A percentile compares a stretch with the other conserved stretches of the same genome.
Evolutionary conservation across 495 filamentous ascomycete species (phyloP).

Genomic region (Pyronema domesticum): DNA sequence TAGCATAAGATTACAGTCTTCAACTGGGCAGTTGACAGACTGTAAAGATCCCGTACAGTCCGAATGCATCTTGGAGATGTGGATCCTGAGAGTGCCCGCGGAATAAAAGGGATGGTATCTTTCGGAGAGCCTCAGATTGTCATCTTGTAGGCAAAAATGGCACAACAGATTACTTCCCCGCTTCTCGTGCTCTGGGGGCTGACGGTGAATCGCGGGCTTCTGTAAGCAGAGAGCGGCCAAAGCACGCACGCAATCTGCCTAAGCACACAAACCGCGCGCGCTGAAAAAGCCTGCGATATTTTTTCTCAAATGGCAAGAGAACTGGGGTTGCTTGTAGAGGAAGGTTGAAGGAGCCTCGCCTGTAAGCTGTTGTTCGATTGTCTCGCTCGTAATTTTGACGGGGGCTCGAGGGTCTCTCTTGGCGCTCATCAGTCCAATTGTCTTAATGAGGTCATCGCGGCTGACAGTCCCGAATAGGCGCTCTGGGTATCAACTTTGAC

Average conservation of each 20-base stretch:
- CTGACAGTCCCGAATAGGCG: not conserved
- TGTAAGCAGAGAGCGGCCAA: not conserved
- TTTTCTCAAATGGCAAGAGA: not conserved
- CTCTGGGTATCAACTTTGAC: conserved; percentile 5
- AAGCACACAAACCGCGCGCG: not conserved
- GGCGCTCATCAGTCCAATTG: conserved; percentile 4
- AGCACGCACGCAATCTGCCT: not conserved
- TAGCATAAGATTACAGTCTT: not conserved
- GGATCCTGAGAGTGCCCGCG: not conserved
- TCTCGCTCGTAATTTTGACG: not conserved
- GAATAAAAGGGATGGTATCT: not conserved
- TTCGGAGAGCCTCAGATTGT: not conserved
- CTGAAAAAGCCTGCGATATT: not conserved
- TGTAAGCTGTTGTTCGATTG: not conserved
- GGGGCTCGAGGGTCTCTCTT: conserved; percentile 6
- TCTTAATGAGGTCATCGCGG: conserved; percentile 3
- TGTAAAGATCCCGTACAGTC: not conserved
- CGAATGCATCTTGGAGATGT: not conserved
- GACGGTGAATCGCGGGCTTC: not conserved
- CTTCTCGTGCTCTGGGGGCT: not conserved
- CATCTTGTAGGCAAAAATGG: not conserved
- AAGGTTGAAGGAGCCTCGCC: not conserved
- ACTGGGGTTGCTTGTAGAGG: not conserved
- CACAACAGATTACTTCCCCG: too few relatives aligned
- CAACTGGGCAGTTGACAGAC: not conserved